Base-by-base conservation (phyloP, 2,329 filamentous ascomycete species). In the Corynespora cassiicola region DNA sequence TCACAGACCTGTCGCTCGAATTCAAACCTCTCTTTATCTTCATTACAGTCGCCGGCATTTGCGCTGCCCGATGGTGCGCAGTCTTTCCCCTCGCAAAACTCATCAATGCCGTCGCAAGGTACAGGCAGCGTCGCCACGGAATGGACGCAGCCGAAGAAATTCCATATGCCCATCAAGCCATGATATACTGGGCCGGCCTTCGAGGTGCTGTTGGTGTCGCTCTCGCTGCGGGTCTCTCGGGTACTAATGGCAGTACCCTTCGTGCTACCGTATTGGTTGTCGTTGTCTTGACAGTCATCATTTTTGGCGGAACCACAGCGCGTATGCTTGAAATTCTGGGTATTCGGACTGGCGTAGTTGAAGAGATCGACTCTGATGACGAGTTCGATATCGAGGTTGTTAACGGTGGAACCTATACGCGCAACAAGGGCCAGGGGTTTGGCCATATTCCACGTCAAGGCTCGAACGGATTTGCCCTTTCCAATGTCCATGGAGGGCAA, bases 161-260 rank as follows among this genome's bases (percentile, higher is more conserved):
- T 22, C 94, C 94, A 0, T 95, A 90, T 63, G 90, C 89, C 55
- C 96, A 97, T 70, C 94, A 97, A 70, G 90, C 88, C n/a, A 97
- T 99, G 94, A 82, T 99, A n/a, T 99, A 95, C 73, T 99, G 94
- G 94, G 94, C 94, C 11, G 94, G 94, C 17, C 78, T 99, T 19
- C 88, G 94, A 47, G 94, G 94, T 57, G 94, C 94, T 30, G 94
- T 99, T 55, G 94, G 94, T 40, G 94, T 99, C 22, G 94, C 94
- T 2, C 77, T 99, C 30, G 94, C 94, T 20, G 92, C 92, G 15
- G 87, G 95, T 17, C 79, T 99, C 30, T 85, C 82, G 0, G 94
- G 91, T 29, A 82, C 85, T 36, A 94, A 95, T 61, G 85, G 84
- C 1, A 86, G 85, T 41, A 88, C 90, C 1, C 77, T 99, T 22